A percentile compares a stretch with the other conserved stretches of the same genome.
Conservation (phyloP, 2,329 filamentous ascomycete species). For the Colletotrichum chrysophilum region DNA sequence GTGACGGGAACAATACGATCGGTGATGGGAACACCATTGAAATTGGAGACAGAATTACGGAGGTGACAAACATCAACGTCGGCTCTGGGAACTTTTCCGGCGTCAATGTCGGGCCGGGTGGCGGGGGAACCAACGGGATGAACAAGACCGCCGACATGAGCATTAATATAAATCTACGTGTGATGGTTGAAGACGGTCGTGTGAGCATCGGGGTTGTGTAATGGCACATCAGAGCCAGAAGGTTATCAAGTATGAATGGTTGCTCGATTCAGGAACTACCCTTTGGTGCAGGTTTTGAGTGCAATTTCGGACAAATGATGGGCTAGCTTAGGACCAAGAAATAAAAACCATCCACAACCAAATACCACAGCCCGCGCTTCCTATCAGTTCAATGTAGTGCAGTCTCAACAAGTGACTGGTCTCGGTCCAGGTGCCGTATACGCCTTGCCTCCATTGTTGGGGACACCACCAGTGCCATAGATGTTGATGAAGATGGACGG, state of each 20-base stretch:
- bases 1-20: neutral
- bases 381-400: fast-evolving
- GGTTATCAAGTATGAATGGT: neutral
- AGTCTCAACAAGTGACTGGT: constrained; percentile 30
- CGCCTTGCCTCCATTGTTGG: constrained; percentile 45
- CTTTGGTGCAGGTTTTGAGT: fast-evolving
- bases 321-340: neutral
- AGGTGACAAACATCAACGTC: neutral
- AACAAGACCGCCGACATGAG: neutral
- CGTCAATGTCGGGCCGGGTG: neutral
- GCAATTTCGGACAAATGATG: fast-evolving
- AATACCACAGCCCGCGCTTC: fast-evolving
- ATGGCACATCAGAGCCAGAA: neutral
- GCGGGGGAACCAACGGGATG: neutral
- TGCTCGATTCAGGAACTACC: neutral
- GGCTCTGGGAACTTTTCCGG: neutral
- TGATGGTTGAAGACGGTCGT: neutral
- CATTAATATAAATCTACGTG: neutral
- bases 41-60: neutral
- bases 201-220: neutral
- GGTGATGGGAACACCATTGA: neutral
- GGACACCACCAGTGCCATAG: constrained; percentile 45
- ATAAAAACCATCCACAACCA: neutral
- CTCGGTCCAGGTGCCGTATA: constrained; percentile 44
- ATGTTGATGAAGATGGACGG: constrained; percentile 53